Evolutionary conservation across 148 eudicot genomes (phyloP).

Genomic region (Vaccinium myrtillus): DNA sequence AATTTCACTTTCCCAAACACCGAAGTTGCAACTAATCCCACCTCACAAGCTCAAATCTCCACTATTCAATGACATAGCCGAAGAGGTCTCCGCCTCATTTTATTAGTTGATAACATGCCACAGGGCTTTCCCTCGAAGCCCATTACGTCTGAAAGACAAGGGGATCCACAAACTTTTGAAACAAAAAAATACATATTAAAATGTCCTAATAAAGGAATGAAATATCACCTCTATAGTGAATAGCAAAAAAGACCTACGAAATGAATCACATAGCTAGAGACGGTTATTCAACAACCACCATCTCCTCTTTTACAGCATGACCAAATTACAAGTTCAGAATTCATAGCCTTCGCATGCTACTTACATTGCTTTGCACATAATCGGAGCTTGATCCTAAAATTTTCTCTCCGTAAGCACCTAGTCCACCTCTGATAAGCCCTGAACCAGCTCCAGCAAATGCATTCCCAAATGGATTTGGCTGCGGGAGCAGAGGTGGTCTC

Average conservation of each 20-base stretch:
- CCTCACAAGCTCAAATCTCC: background rate
- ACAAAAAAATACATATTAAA: background rate
- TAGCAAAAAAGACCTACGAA: background rate
- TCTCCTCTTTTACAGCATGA: background rate
- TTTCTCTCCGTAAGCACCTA: constrained; percentile 94
- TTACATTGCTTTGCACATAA: constrained; percentile 97
- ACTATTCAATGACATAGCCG: too few species aligned
- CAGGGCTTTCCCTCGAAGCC: background rate
- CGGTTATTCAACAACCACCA: background rate
- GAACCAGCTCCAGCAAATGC: constrained; percentile 74
- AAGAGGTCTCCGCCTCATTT: background rate
- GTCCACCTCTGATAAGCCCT: constrained; percentile 77
- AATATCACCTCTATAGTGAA: background rate
- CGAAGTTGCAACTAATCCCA: background rate
- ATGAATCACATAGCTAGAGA: background rate
- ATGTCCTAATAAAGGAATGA: background rate
- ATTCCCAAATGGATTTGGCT: constrained; percentile 77
- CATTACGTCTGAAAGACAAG: constrained; percentile 1
- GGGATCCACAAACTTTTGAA: background rate
- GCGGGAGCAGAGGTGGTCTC: constrained; percentile 49
- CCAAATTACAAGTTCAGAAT: background rate
- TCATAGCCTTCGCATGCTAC: constrained; percentile 20
- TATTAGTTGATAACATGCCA: background rate
- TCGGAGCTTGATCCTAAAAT: constrained; percentile 91
- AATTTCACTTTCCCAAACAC: background rate